Conservation (phyloP, 192 early-diverging fungal species). For the Coemansia sp. region DNA sequence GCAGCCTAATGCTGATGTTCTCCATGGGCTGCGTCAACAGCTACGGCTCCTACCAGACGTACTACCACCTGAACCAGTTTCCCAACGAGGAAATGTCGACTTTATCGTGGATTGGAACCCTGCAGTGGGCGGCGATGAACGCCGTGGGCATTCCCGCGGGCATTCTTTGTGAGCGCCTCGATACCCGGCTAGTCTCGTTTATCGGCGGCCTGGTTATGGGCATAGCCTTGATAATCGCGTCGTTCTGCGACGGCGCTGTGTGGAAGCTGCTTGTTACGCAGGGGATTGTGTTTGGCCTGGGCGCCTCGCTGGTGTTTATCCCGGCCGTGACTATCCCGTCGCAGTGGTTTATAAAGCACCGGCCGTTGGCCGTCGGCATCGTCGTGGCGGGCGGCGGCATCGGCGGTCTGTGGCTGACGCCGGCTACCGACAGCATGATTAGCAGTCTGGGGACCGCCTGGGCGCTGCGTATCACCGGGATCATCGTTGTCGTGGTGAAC, state of each 20-base stretch:
- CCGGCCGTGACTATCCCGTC: conserved; percentile 56
- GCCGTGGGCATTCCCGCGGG: conserved; percentile 49
- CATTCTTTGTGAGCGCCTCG: conserved; percentile 54
- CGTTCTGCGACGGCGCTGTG: conserved; percentile 53
- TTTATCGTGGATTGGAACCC: conserved; percentile 56
- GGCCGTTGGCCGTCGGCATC: conserved; percentile 55
- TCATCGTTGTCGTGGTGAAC: conserved; percentile 47
- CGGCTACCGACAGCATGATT: conserved; percentile 51
- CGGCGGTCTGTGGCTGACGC: conserved; percentile 56
- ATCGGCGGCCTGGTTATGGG: conserved; percentile 55
- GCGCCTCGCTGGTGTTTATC: conserved; percentile 51
- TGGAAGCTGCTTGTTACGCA: conserved; percentile 68
- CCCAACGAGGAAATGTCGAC: conserved; percentile 42
- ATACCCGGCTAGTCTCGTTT: conserved; percentile 51
- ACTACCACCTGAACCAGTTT: conserved; percentile 37
- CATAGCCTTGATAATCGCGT: conserved; percentile 51
- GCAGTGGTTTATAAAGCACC: conserved; percentile 55
- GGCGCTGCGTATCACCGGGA: conserved; percentile 56
- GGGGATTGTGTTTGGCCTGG: conserved; percentile 58
- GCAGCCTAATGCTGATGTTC: conserved; percentile 53
- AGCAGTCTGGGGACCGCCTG: conserved; percentile 49
- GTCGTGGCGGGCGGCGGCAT: conserved; percentile 55
- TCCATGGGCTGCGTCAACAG: conserved; percentile 57
- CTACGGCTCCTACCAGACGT: conserved; percentile 56
- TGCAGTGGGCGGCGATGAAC: conserved; percentile 54